phyloP scores from a whole-genome alignment of 1,284 basidiomycete species.

The Ganoderma sinense region DNA sequence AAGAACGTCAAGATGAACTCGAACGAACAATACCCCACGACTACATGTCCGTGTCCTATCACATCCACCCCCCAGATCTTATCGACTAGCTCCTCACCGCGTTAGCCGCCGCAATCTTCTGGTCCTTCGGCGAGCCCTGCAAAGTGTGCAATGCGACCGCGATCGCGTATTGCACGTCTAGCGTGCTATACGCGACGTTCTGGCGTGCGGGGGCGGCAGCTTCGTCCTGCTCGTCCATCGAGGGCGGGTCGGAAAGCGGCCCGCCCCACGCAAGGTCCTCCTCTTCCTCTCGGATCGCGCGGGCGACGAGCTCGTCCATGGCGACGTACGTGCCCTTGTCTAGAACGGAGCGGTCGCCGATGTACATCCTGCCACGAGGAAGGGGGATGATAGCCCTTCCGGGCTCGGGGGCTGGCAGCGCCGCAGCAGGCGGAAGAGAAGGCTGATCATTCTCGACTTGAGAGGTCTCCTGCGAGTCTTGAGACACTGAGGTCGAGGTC shows the following conservation, averaged over 20 bases:
- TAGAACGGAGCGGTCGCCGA: slow-evolving; percentile 22
- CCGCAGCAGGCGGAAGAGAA: background rate
- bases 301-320: slow-evolving; percentile 16
- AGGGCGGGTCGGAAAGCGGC: slow-evolving; percentile 4
- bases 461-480: background rate
- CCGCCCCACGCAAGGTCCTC: background rate
- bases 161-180: slow-evolving; percentile 28
- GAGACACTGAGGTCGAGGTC: background rate
- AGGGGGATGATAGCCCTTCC: background rate
- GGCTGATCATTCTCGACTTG: background rate
- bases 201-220: background rate
- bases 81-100: background rate
- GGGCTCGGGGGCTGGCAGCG: background rate
- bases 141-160: slow-evolving; percentile 22
- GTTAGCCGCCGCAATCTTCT: slow-evolving; percentile 1
- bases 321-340: slow-evolving; percentile 18
- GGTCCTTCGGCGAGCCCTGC: background rate
- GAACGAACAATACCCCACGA: background rate
- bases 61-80: background rate
- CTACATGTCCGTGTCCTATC: background rate
- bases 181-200: background rate
- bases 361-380: slow-evolving; percentile 15
- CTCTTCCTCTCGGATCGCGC: slow-evolving; percentile 8
- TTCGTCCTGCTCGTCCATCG: background rate
- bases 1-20: background rate